These are phyloP conservation scores for Phytophthora agathidicida DNA, from an alignment of 352 stramenopile species.

Conservation along the genomic window DNA sequence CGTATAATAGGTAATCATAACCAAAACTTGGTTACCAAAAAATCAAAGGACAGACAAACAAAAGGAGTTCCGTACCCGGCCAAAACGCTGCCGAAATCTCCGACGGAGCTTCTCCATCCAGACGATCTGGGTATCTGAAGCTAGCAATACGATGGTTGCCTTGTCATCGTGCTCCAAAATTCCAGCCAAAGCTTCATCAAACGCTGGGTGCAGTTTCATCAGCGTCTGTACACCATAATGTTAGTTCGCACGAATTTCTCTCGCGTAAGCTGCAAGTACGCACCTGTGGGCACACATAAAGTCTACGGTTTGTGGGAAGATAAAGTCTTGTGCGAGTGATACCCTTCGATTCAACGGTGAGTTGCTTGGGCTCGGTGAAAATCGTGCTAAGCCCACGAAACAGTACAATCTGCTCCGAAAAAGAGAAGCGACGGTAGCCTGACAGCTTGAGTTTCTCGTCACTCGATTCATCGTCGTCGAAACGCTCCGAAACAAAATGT, in stretches of 20 bases:
- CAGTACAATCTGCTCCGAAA: conserved; percentile 74
- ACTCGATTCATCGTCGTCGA: conserved; percentile 16
- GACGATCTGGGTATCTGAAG: conserved; percentile 48
- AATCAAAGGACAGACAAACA: not conserved
- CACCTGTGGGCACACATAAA: conserved; percentile 69
- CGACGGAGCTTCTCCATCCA: conserved; percentile 60
- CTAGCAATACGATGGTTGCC: conserved; percentile 51
- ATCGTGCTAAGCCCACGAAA: conserved; percentile 72
- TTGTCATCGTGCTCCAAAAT: conserved; percentile 48
- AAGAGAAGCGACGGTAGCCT: conserved; percentile 41
- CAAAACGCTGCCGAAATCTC: conserved; percentile 45
- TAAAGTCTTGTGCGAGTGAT: conserved; percentile 45
- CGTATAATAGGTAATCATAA: not conserved
- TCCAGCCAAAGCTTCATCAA: conserved; percentile 48
- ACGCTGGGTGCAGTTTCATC: conserved; percentile 69
- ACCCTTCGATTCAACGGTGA: conserved; percentile 9
- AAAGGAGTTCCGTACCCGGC: conserved; percentile 24
- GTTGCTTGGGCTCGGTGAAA: conserved; percentile 41
- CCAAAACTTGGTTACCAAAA: not conserved
- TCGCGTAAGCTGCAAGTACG: not conserved
- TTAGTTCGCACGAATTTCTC: not conserved
- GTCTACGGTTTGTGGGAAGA: conserved; percentile 43
- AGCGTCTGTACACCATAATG: conserved; percentile 45
- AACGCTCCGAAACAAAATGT: conserved; percentile 47
- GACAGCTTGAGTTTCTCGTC: conserved; percentile 10